These are phyloP conservation scores for Phytophthora pinifolia DNA, from an alignment of 352 stramenopile genomes.

Conservation along the genomic window DNA sequence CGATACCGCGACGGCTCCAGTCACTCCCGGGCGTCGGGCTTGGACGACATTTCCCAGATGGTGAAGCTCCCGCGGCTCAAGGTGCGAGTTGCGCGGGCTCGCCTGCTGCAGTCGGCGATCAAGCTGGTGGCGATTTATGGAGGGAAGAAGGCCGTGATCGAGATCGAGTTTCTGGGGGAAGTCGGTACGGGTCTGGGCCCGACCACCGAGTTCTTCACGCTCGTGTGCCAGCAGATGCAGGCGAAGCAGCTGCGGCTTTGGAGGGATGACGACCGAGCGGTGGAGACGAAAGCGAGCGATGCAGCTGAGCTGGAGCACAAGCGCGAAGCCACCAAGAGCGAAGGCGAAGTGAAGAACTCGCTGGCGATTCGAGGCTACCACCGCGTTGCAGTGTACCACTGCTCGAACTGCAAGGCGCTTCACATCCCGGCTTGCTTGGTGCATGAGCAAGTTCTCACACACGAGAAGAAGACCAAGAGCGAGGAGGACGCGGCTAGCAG, in stretches of 20 bases:
- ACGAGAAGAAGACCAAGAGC: slow-evolving; percentile 38
- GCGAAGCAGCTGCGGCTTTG: slow-evolving; percentile 57
- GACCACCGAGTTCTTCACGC: slow-evolving; percentile 80
- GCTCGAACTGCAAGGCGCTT: slow-evolving; percentile 46
- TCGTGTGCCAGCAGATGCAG: slow-evolving; percentile 75
- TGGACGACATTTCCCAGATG: slow-evolving; percentile 62
- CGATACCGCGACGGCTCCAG: slow-evolving; percentile 38
- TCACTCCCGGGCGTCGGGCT: slow-evolving; percentile 34
- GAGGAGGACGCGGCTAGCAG: neutral
- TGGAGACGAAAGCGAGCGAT: slow-evolving; percentile 3
- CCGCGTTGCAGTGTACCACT: slow-evolving; percentile 67
- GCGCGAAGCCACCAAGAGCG: neutral
- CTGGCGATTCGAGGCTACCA: slow-evolving; percentile 71
- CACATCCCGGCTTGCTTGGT: slow-evolving; percentile 50
- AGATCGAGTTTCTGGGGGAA: slow-evolving; percentile 82
- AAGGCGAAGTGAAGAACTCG: slow-evolving; percentile 12
- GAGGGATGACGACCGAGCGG: slow-evolving; percentile 43
- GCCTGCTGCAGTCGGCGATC: slow-evolving; percentile 65
- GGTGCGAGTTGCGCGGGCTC: slow-evolving; percentile 62
- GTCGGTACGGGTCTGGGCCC: slow-evolving; percentile 72
- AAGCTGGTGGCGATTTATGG: slow-evolving; percentile 76
- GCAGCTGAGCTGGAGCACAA: slow-evolving; percentile 18
- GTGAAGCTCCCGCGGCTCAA: slow-evolving; percentile 77
- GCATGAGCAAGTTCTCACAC: slow-evolving; percentile 52
- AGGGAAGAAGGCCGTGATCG: slow-evolving; percentile 73